A percentile compares a stretch with the other conserved stretches of the same genome.
These are phyloP conservation scores for Heterobasidion parviporum DNA, from an alignment of 1,284 basidiomycete species.

Conservation along the genomic window DNA sequence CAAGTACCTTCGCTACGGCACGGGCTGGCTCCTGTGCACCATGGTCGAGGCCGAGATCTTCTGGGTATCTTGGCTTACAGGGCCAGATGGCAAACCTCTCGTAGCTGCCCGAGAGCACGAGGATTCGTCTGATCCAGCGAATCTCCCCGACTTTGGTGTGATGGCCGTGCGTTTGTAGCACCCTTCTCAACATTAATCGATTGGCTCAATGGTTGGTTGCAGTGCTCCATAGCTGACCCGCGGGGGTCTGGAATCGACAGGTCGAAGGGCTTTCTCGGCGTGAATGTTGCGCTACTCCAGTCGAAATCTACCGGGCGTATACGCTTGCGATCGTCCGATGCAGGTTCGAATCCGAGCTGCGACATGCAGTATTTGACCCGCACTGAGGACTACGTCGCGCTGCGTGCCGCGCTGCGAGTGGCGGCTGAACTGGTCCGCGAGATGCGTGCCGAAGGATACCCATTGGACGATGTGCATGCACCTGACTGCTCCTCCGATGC, in stretches of 20 bases:
- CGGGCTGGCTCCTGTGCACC: conserved; percentile 9
- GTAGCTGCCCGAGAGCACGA: not conserved
- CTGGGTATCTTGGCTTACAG: conserved; percentile 5
- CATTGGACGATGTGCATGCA: conserved; percentile 6
- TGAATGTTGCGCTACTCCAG: conserved; percentile 1
- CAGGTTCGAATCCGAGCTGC: conserved; percentile 22
- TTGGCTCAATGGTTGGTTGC: too few relatives aligned
- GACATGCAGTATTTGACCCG: conserved; percentile 27
- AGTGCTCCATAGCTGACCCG: not conserved
- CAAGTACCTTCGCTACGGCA: conserved; percentile 5
- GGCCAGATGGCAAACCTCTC: not conserved
- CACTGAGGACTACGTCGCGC: conserved; percentile 10
- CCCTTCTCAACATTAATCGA: not conserved
- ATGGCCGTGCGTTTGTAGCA: conserved; percentile 6
- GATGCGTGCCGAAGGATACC: conserved; percentile 14
- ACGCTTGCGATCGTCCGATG: conserved; percentile 19
- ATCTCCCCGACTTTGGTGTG: conserved; percentile 11
- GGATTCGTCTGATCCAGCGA: conserved; percentile 6
- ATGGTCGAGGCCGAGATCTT: conserved; percentile 7
- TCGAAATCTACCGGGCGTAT: conserved; percentile 7
- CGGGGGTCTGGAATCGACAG: not conserved
- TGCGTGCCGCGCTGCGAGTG: conserved; percentile 27
- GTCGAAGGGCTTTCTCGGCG: conserved; percentile 6
- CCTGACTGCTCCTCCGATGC: conserved; percentile 6
- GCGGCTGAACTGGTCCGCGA: conserved; percentile 22